These are phyloP conservation scores for Onygena corvina DNA, from an alignment of 2,329 filamentous ascomycete genomes.

Conservation along the genomic window DNA sequence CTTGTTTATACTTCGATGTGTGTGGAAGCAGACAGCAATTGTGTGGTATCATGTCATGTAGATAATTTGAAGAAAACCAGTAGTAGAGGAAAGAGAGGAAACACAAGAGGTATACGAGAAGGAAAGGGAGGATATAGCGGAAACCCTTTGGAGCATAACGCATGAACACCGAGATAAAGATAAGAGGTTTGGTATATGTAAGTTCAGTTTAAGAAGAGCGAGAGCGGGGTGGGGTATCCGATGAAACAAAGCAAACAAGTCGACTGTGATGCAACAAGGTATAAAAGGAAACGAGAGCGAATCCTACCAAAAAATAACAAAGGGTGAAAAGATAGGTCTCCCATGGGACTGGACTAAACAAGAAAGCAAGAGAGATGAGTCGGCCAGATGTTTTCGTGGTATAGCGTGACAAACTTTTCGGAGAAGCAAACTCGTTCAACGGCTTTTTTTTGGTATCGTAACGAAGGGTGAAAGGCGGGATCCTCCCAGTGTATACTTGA, in stretches of 20 bases:
- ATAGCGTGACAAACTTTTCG: constrained; percentile 2
- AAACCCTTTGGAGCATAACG: constrained; percentile 3
- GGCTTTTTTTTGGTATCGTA: constrained; percentile 4
- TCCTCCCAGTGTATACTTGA: background rate
- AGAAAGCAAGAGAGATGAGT: constrained; percentile 2
- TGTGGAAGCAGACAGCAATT: constrained; percentile 2
- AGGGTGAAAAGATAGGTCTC: background rate
- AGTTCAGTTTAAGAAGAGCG: constrained; percentile 10
- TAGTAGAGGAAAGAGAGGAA: constrained; percentile 25
- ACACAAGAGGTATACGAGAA: too few species aligned
- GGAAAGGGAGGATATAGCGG: constrained; percentile 12
- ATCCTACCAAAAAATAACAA: constrained; percentile 2
- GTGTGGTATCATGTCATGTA: constrained; percentile 5
- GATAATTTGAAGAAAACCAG: constrained; percentile 14
- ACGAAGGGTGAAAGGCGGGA: background rate
- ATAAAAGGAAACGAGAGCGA: background rate
- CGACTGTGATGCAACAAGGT: background rate
- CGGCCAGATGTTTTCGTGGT: background rate
- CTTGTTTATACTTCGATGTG: constrained; percentile 6
- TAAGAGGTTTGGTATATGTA: constrained; percentile 7
- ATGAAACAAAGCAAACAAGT: constrained; percentile 4
- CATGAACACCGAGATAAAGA: constrained; percentile 7
- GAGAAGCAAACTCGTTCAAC: background rate
- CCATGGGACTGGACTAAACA: background rate
- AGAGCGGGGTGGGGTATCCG: constrained; percentile 23